A percentile compares a stretch with the other conserved stretches of the same genome.
phyloP scores from a whole-genome alignment of 148 eudicot species.

The Agrostemma githago region DNA sequence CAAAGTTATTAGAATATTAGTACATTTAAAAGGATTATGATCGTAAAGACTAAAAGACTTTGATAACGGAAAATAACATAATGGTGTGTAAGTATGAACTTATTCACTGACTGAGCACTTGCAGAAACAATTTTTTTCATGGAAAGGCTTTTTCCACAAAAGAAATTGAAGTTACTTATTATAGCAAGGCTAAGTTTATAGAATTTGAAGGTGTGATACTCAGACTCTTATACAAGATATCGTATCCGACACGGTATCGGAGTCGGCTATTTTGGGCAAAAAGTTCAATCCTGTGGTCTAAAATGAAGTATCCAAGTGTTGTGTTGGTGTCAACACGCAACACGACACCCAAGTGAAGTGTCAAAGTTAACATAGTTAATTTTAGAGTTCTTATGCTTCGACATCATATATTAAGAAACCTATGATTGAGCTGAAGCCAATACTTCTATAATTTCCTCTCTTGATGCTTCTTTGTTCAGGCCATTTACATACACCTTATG shows the following conservation, averaged over 20 bases:
- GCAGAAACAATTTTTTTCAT: background rate
- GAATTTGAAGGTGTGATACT: background rate
- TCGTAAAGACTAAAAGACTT: background rate
- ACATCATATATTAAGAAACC: conserved; percentile 4
- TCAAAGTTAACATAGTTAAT: too few species aligned
- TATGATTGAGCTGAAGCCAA: conserved; percentile 14
- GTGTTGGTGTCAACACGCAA: too few species aligned
- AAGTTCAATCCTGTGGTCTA: too few species aligned
- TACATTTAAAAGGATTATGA: conserved; percentile 1
- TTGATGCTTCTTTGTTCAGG: conserved; percentile 68
- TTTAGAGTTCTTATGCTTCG: background rate
- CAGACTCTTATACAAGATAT: too few species aligned
- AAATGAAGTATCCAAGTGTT: too few species aligned
- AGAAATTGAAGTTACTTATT: background rate
- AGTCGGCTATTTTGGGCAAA: too few species aligned
- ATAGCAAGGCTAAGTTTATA: background rate
- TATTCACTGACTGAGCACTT: background rate
- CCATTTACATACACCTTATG: conserved; percentile 74
- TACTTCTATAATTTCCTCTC: conserved; percentile 67
- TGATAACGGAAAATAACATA: background rate
- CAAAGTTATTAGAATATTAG: conserved; percentile 7
- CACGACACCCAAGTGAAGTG: too few species aligned
- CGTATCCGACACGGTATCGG: too few species aligned
- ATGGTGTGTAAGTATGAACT: background rate
- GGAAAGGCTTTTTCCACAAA: conserved; percentile 3